phyloP scores from a whole-genome alignment of 2,329 filamentous ascomycete species.

The Arthrobotrys megalospora region DNA sequence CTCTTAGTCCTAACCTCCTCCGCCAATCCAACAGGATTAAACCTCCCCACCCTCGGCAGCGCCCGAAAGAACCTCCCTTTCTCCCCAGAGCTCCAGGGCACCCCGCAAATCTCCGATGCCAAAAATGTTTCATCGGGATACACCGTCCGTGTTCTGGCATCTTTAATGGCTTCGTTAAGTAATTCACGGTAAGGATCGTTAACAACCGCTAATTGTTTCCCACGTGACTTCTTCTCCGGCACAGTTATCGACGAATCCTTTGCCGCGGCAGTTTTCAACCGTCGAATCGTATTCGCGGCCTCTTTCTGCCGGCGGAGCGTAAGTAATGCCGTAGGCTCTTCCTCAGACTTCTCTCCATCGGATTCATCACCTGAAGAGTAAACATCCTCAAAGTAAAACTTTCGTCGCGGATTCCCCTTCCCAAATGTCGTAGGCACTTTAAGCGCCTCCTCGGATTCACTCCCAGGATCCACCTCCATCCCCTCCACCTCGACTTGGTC shows the following conservation, averaged over 20 bases:
- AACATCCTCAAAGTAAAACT: slow-evolving; percentile 51
- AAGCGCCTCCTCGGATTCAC: not conserved
- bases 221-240: slow-evolving; percentile 32
- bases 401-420: slow-evolving; percentile 15
- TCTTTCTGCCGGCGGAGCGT: slow-evolving; percentile 42
- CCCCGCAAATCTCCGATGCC: slow-evolving; percentile 19
- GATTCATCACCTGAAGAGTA: slow-evolving; percentile 34
- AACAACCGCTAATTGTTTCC: slow-evolving; percentile 28
- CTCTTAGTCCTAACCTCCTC: slow-evolving; percentile 48
- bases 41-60: slow-evolving; percentile 44
- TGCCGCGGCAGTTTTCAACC: slow-evolving; percentile 17
- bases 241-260: not conserved
- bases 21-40: slow-evolving; percentile 39
- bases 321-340: slow-evolving; percentile 43
- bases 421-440: slow-evolving; percentile 15
- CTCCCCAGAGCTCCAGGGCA: slow-evolving; percentile 45
- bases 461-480: slow-evolving; percentile 32
- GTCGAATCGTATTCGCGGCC: slow-evolving; percentile 37
- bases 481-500: not conserved
- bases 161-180: slow-evolving; percentile 50
- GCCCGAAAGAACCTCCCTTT: slow-evolving; percentile 55
- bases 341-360: slow-evolving; percentile 24
- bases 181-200: slow-evolving; percentile 56
- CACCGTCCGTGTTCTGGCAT: slow-evolving; percentile 53
- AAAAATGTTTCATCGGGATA: slow-evolving; percentile 37